Evolutionary conservation across 2,329 filamentous ascomycete genomes (phyloP), one percentile per base, ranked within the genome.

Genomic region (Venturia carpophila): DNA sequence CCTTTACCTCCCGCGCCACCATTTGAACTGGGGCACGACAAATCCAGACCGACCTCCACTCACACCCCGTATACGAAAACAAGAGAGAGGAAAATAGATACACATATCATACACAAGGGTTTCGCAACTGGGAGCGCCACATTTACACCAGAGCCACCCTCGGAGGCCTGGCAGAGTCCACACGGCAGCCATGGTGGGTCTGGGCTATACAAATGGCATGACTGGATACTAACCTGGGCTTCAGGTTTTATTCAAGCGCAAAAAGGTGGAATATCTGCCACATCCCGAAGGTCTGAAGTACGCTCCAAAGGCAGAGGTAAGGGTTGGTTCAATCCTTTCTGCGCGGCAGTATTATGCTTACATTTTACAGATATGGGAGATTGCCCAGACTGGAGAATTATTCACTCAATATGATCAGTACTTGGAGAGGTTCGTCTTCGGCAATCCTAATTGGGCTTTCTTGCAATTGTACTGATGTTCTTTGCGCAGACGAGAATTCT

Each of bases 201-300:
- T 10, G n/a, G 63, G 7, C 43, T 30, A 19, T 39, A 52, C 34
- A 47, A 39, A 6, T 45, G 37, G 39, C 13, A 64, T 37, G 24
- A 58, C 47, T 2, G 37, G 30, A 60, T 37, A 60, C 24, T 45
- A 9, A 61, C 62, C n/a, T 1, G 21, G 24, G 41, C 27, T 64
- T 62, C 73, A 97, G 93, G 93, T 99, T 71, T 84, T 96, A 69
- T 97, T 90, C 78, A 97, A 97, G 80, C 87, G 94, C 72, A 97
- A 97, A 79, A 92, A 92, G 66, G 92, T 97, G 73, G 87, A 90
- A 78, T 89, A 91, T 74, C 80, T 92, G 69, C 83, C 89, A 62
- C 82, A 83, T 60, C 88, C 89, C 27, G 80, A 84, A 63, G 84
- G 93, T 69, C 83, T 92, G 70, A 87, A 94, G 80, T 91, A 96